Base-by-base conservation (phyloP, 768 basidiomycete species). In the Tephrocybe sp. region DNA sequence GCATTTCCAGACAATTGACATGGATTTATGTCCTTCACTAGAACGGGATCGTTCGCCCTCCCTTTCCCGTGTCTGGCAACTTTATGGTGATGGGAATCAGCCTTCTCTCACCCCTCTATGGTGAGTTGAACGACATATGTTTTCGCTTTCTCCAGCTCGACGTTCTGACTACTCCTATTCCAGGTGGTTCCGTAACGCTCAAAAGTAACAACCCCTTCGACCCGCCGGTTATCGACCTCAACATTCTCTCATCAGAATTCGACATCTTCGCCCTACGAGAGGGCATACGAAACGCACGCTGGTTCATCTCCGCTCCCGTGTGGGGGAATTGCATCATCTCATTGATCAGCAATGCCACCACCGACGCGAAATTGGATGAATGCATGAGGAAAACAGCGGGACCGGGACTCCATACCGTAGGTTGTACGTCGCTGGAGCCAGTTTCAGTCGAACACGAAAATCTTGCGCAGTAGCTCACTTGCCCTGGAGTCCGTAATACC, bases 171-270 rank as follows among this genome's bases (percentile, higher is more conserved):
- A n/a, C n/a, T n/a, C 6, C 23, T 30, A 4, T 5, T 23, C 18
- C 41, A 64, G 63, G 64, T 26, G 65, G 65, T 11, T 47, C 50
- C 11, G 17, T 66, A 15, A 58, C 54, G 1, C 32, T 77, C 54
- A 72, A 64, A 41, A 71, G 73, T 15, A 70, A 62, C 23, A 60
- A 68, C 54, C 64, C 74, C 11, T 77, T 77, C 61, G 65, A 63
- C 42, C 38, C 62, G 23, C 78, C 78, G 1, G 34, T 64, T 8
- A 56, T 82, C 62, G 70, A 80, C 57, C 76, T 76, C 1, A 45
- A 39, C 32, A 40, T 50, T 20, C 69, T 75, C 20, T 51, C 51
- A 14, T 50, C 55, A 4, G 54, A 54, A 10, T 53, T 62, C 48
- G 67, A 68, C 45, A 33, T 62, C 15, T 49, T 57, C 38, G 53